Conservation (phyloP, 1,284 basidiomycete species). For the Cutaneotrichosporon dermatis region DNA sequence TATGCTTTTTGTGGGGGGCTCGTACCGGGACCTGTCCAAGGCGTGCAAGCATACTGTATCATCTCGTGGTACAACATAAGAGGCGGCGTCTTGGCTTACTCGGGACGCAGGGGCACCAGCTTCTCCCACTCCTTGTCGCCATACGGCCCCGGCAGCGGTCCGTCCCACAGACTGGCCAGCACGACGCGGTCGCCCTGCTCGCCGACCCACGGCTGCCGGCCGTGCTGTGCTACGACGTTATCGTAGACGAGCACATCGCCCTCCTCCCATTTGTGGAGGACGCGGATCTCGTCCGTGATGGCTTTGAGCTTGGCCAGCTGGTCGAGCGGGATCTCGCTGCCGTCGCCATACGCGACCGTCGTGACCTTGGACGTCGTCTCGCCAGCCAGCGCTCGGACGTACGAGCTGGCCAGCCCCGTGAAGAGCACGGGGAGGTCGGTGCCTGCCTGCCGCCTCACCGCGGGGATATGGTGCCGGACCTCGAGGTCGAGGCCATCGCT, state of each 20-base stretch:
- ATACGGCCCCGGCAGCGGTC: constrained; percentile 9
- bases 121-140: constrained; percentile 9
- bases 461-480: constrained; percentile 16
- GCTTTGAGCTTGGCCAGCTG: constrained; percentile 14
- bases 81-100: no score
- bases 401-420: constrained; percentile 10
- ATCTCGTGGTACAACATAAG: no score
- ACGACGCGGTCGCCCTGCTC: constrained; percentile 14
- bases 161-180: constrained; percentile 11
- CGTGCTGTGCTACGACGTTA: constrained; percentile 17
- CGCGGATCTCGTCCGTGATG: constrained; percentile 17
- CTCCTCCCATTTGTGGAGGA: constrained; percentile 16
- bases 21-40: no score
- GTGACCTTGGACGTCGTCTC: constrained; percentile 4
- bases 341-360: constrained; percentile 15
- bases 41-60: no score
- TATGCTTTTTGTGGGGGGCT: no score
- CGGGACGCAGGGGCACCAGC: neutral
- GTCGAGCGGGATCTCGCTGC: constrained; percentile 14
- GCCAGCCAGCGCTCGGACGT: constrained; percentile 6
- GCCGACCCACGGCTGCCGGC: constrained; percentile 14
- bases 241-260: constrained; percentile 18
- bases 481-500: constrained; percentile 11
- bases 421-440: constrained; percentile 11
- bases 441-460: constrained; percentile 4